A percentile compares a stretch with the other conserved stretches of the same genome.
Conservation (phyloP, 768 basidiomycete species). For the Hygrophoropsis aurantiaca region DNA sequence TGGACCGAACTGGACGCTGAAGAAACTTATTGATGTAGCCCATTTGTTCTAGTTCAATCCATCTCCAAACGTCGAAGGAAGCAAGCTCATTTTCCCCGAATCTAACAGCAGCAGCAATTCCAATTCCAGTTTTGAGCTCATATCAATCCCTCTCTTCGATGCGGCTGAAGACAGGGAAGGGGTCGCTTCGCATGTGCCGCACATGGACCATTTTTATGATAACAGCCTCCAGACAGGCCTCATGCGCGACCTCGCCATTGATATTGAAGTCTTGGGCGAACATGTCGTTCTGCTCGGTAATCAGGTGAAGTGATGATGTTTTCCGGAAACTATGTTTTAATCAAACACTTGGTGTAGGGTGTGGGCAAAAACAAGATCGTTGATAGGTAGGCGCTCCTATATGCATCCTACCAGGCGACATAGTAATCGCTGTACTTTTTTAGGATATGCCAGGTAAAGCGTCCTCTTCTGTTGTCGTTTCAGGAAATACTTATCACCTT, state of each 20-base stretch:
- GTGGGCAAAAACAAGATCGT: constrained; percentile 74
- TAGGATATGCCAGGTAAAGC: constrained; percentile 54
- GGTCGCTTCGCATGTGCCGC: constrained; percentile 56
- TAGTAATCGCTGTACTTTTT: too few relatives aligned
- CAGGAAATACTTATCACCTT: neutral
- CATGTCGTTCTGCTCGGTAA: constrained; percentile 69
- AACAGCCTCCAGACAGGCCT: constrained; percentile 67
- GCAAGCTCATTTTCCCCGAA: constrained; percentile 47
- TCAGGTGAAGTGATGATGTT: constrained; percentile 46
- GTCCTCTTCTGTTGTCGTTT: neutral
- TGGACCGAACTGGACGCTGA: constrained; percentile 11
- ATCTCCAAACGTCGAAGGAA: constrained; percentile 38
- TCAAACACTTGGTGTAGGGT: constrained; percentile 35
- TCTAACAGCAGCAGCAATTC: constrained; percentile 33
- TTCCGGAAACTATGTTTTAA: neutral
- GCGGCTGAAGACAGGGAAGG: constrained; percentile 51
- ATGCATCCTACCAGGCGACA: too few relatives aligned
- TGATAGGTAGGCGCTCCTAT: constrained; percentile 48
- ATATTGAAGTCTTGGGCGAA: constrained; percentile 59
- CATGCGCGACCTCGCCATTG: constrained; percentile 65
- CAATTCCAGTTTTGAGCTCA: constrained; percentile 23
- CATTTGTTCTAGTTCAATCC: constrained; percentile 44
- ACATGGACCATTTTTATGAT: constrained; percentile 72
- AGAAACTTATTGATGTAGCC: constrained; percentile 6
- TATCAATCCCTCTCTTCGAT: constrained; percentile 51